Base-by-base conservation (phyloP, 78 protist genomes). In the Dictyostelium capitatum region DNA sequence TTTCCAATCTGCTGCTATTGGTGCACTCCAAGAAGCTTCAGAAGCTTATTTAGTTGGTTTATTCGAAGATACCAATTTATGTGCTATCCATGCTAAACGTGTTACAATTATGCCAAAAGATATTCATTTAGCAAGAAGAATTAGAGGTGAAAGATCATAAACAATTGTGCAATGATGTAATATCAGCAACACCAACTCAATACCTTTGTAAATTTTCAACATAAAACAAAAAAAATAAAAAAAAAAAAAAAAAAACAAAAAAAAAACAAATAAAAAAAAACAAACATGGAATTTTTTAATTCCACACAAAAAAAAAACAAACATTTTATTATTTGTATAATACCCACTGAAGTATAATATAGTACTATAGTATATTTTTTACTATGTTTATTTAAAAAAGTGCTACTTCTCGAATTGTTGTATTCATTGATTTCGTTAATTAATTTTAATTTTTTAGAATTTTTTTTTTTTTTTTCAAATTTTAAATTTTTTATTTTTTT, bases 71-170 rank as follows among this genome's bases (percentile, higher is more conserved):
- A 79, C 97, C 90, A 95, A 97, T 94, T 53, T 97, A 14, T 92
- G 96, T 82, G 96, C 96, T 65, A 85, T 97, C 89, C 98, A 84
- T 46, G 91, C 91, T 43, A 84, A 84, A 67, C 62, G 91, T 50
- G 91, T 95, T 30, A 97, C 98, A 23, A 95, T 97, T 89, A 95
- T 98, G 97, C 97, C 98, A 80, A 96, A 97, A 97, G 99, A 98
- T 91, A 93, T 97, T 67, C 98, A 97, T 91, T 96, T 98, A 37
- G 98, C 99, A 54, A 75, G 98, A 65, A 90, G 98, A 70, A 97
- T 98, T 94, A 91, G 98, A 70, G 99, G 99, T 65, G 98, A 98
- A 95, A 92, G 97, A 53, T 79, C 98, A 20, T 97, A 93, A 97
- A 59, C 17, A 30, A 59, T n/a, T n/a, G n/a, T n/a, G n/a, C n/a